Evolutionary conservation across 192 early-diverging fungal genomes (phyloP).

Genomic region (Rhizophlyctis rosea): DNA sequence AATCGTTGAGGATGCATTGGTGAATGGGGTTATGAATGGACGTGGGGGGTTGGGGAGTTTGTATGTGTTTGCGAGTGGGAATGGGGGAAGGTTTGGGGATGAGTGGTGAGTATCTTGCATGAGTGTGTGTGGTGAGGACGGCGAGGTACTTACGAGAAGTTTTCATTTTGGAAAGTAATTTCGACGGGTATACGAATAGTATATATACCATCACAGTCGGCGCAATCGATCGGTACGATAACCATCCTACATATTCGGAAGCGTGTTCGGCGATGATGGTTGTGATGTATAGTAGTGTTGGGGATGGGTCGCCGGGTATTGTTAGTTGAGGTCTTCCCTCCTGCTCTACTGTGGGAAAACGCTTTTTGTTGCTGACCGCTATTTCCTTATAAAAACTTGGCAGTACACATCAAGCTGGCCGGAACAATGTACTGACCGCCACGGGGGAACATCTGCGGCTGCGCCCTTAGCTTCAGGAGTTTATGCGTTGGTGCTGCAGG

Average conservation of each 20-base stretch:
- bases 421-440: constrained; percentile 66
- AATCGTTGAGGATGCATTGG: constrained; percentile 77
- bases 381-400: too few species aligned
- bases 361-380: too few species aligned
- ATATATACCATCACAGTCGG: constrained; percentile 93
- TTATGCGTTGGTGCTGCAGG: constrained; percentile 74
- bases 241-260: constrained; percentile 85
- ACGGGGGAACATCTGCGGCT: constrained; percentile 94
- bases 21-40: constrained; percentile 82
- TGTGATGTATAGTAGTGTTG: constrained; percentile 85
- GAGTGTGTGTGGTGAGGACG: too few species aligned
- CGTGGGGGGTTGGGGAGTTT: constrained; percentile 80
- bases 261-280: constrained; percentile 82
- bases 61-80: constrained; percentile 92
- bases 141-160: neutral
- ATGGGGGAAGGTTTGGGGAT: constrained; percentile 75
- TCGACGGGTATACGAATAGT: constrained; percentile 94
- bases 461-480: constrained; percentile 91
- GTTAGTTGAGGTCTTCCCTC: constrained; percentile 48
- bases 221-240: constrained; percentile 71
- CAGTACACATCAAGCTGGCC: constrained; percentile 86
- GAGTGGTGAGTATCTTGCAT: constrained; percentile 69
- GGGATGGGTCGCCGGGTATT: constrained; percentile 60
- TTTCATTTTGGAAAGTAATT: constrained; percentile 64
- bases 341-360: neutral